These are phyloP conservation scores for Cordyceps javanica DNA, from an alignment of 2,329 filamentous ascomycete genomes.

Conservation along the genomic window DNA sequence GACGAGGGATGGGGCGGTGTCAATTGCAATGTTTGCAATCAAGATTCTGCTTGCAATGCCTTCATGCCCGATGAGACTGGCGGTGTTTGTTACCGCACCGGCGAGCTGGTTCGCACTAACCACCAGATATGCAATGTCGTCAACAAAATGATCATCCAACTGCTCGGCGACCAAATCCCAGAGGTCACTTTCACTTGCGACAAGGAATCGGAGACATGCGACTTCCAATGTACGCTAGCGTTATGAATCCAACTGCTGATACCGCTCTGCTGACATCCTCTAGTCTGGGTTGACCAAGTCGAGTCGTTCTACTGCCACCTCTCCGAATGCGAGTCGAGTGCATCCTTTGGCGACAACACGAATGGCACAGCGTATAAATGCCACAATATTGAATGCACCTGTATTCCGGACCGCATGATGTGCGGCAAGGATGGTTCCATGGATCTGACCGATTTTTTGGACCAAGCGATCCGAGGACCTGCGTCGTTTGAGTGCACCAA, in stretches of 20 bases:
- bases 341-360: conserved; percentile 59
- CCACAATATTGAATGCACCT: conserved; percentile 77
- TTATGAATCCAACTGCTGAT: background rate
- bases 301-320: conserved; percentile 97
- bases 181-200: conserved; percentile 94
- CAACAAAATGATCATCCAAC: conserved; percentile 85
- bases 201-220: conserved; percentile 67
- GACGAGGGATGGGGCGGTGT: conserved; percentile 93
- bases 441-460: conserved; percentile 84
- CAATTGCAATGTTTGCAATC: conserved; percentile 94
- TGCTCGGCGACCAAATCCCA: conserved; percentile 77
- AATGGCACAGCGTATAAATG: conserved; percentile 86
- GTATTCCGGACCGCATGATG: conserved; percentile 85
- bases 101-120: conserved; percentile 87
- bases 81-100: conserved; percentile 87
- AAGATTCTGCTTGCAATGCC: conserved; percentile 75
- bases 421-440: conserved; percentile 89
- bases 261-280: conserved; percentile 10
- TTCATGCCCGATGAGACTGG: conserved; percentile 78
- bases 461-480: conserved; percentile 76
- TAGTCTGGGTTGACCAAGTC: conserved; percentile 87
- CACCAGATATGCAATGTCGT: conserved; percentile 98
- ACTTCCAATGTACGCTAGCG: conserved; percentile 78
- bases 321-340: conserved; percentile 68
- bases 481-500: conserved; percentile 73